These are phyloP conservation scores for Chaetomium strumarium DNA, from an alignment of 2,329 filamentous ascomycete genomes.

Conservation along the genomic window DNA sequence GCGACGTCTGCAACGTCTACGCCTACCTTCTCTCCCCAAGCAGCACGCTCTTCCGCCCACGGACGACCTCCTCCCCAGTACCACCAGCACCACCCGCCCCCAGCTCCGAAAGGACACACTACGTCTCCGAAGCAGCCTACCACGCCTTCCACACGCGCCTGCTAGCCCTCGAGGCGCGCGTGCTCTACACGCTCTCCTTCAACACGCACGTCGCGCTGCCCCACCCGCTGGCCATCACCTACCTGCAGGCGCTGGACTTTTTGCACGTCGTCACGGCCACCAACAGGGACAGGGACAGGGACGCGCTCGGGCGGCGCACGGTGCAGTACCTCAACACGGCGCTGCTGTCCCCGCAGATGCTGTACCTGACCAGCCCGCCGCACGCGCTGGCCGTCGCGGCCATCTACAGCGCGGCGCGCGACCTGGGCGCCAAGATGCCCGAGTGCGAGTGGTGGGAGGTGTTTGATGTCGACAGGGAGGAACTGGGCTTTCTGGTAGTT, in stretches of 20 bases:
- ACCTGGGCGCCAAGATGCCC: conserved; percentile 70
- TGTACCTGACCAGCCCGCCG: conserved; percentile 91
- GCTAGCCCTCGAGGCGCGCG: conserved; percentile 67
- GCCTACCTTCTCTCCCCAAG: conserved; percentile 65
- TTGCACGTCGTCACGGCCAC: conserved; percentile 31
- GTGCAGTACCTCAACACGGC: conserved; percentile 81
- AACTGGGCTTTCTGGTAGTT: conserved; percentile 87
- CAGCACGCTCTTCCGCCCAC: conserved; percentile 47
- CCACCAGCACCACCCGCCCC: too few species aligned
- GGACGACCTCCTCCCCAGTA: conserved; percentile 26
- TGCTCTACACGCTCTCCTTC: conserved; percentile 73
- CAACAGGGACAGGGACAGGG: conserved; percentile 29
- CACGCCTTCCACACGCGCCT: conserved; percentile 57
- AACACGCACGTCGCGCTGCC: conserved; percentile 80
- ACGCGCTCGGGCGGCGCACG: conserved; percentile 56
- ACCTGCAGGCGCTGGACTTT: conserved; percentile 81
- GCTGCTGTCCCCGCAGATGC: conserved; percentile 76
- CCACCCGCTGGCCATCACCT: conserved; percentile 81
- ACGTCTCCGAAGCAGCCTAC: conserved; percentile 69
- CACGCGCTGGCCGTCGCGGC: conserved; percentile 78
- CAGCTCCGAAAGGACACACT: conserved; percentile 55
- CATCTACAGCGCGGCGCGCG: conserved; percentile 81
- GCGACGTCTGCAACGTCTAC: conserved; percentile 81
- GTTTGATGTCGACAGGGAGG: conserved; percentile 91
- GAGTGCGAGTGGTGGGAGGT: conserved; percentile 95